These are phyloP conservation scores for Cenchrus fungigraminus DNA, from an alignment of 176 grass and related monocot genomes.

Conservation along the genomic window DNA sequence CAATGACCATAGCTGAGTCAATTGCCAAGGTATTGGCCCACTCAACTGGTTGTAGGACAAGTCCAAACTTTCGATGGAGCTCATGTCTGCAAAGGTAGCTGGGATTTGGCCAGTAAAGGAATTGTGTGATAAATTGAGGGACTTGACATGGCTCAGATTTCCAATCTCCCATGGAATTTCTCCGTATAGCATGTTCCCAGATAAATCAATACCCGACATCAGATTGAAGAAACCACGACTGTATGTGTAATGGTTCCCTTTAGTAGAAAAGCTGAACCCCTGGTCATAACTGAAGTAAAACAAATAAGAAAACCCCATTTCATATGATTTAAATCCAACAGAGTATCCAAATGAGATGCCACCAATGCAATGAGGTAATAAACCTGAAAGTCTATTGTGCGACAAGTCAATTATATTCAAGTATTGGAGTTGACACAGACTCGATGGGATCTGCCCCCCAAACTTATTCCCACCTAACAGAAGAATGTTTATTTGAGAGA, in stretches of 20 bases:
- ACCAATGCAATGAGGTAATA: conserved; percentile 39
- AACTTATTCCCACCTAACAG: background rate
- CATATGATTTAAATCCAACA: too few relatives aligned
- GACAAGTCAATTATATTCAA: conserved; percentile 25
- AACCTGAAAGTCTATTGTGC: conserved; percentile 11
- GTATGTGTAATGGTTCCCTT: background rate
- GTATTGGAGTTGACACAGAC: background rate
- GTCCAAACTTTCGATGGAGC: conserved; percentile 32
- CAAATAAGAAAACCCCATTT: too few relatives aligned
- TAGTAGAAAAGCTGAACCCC: conserved; percentile 4
- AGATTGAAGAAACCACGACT: background rate
- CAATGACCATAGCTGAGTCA: conserved; percentile 6
- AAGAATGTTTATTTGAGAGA: background rate
- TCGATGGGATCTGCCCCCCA: background rate
- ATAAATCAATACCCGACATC: conserved; percentile 20
- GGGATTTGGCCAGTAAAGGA: conserved; percentile 15
- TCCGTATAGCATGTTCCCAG: conserved; percentile 20
- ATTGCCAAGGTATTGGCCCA: conserved; percentile 13
- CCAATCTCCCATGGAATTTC: conserved; percentile 35
- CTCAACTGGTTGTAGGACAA: conserved; percentile 39
- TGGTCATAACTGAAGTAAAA: background rate
- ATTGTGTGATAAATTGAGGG: conserved; percentile 36
- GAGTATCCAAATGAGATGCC: conserved; percentile 3
- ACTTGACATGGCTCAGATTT: conserved; percentile 16
- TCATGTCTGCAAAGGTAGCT: conserved; percentile 23